Evolutionary conservation across 371 early-diverging fungal genomes (phyloP).

Genomic region (Mucor circinelloides): DNA sequence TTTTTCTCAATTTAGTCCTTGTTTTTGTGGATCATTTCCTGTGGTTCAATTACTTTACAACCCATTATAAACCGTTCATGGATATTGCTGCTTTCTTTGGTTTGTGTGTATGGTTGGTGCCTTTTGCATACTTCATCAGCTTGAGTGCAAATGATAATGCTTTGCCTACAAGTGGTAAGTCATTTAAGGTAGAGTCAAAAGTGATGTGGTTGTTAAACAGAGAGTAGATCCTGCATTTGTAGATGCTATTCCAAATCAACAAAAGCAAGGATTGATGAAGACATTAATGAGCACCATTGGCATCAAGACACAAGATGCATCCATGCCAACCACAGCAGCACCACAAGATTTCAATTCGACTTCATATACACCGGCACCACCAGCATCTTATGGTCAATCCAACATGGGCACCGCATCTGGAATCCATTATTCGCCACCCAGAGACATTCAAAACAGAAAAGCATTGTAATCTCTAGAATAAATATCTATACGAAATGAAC

Average conservation of each 20-base stretch:
- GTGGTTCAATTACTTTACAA: constrained; percentile 86
- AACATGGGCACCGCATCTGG: constrained; percentile 10
- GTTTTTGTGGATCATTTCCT: constrained; percentile 80
- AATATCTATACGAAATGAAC: too few species aligned
- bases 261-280: constrained; percentile 28
- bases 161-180: constrained; percentile 65
- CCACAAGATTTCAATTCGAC: background rate
- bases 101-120: constrained; percentile 85
- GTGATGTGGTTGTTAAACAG: background rate
- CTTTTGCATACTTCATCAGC: constrained; percentile 86
- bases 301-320: constrained; percentile 20
- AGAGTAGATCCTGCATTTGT: constrained; percentile 17
- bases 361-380: background rate
- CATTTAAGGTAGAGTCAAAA: background rate
- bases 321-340: constrained; percentile 1
- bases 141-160: constrained; percentile 86
- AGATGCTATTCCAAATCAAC: constrained; percentile 16
- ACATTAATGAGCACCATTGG: constrained; percentile 14
- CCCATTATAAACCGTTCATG: constrained; percentile 65
- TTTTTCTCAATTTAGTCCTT: constrained; percentile 56
- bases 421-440: constrained; percentile 10
- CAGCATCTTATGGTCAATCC: background rate
- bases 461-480: background rate
- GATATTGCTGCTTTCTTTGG: constrained; percentile 89
- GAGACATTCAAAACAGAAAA: constrained; percentile 26